Percentiles rank a stretch among this genome's conserved stretches.
Conservation (phyloP, 495 filamentous ascomycete genomes). For the Talaromyces borbonicus region DNA sequence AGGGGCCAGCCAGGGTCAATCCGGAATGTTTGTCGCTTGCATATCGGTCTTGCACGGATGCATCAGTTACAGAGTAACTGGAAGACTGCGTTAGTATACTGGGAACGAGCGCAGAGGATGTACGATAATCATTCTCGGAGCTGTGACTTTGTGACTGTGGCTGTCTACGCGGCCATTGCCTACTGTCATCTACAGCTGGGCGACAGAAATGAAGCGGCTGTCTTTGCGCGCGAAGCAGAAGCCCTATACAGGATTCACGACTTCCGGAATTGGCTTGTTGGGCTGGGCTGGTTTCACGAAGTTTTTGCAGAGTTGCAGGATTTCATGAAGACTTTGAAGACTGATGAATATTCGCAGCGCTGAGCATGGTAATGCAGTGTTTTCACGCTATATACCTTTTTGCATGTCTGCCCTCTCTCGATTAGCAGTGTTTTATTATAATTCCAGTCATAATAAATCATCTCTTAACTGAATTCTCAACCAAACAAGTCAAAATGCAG, state of each 20-base stretch:
- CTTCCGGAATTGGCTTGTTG: not conserved
- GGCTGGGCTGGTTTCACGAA: conserved; percentile 7
- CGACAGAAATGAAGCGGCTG: not conserved
- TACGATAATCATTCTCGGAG: not conserved
- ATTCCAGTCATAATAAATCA: too few species aligned
- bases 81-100: not conserved
- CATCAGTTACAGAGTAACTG: not conserved
- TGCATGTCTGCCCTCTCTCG: too few species aligned
- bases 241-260: not conserved
- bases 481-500: too few species aligned
- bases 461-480: too few species aligned
- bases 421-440: too few species aligned
- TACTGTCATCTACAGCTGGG: not conserved
- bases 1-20: not conserved
- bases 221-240: not conserved
- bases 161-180: not conserved
- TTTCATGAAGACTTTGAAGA: not conserved
- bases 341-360: too few species aligned
- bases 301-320: not conserved
- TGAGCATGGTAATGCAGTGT: too few species aligned
- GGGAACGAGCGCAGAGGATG: not conserved
- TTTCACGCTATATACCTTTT: too few species aligned
- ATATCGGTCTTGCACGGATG: not conserved
- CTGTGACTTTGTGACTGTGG: not conserved
- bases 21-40: not conserved